Evolutionary conservation across 345 rosid species (phyloP).

Genomic region (Salix brachista): DNA sequence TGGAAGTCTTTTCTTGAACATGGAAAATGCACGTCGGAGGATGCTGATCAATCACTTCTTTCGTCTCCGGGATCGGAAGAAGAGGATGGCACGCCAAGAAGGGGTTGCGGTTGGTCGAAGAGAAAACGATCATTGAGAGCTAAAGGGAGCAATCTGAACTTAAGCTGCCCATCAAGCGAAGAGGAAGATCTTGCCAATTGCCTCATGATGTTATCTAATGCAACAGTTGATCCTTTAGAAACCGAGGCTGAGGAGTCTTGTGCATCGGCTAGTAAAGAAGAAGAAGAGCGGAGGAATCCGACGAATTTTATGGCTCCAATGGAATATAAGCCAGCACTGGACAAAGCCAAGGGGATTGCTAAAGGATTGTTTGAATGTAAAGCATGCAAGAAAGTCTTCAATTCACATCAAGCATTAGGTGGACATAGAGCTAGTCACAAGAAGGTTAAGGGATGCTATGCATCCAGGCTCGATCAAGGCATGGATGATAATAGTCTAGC

Average conservation of each 20-base stretch:
- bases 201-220: conserved; percentile 82
- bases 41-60: conserved; percentile 39
- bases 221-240: conserved; percentile 44
- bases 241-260: conserved; percentile 67
- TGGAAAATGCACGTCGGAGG: conserved; percentile 57
- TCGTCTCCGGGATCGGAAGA: conserved; percentile 44
- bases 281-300: conserved; percentile 44
- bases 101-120: conserved; percentile 52
- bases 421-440: conserved; percentile 99
- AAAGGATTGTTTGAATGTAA: conserved; percentile 83
- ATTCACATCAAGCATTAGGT: conserved; percentile 97
- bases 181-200: conserved; percentile 96
- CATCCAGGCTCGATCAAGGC: conserved; percentile 50
- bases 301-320: conserved; percentile 37
- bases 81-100: conserved; percentile 29
- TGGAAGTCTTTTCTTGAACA: conserved; percentile 85
- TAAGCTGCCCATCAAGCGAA: conserved; percentile 55
- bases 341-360: conserved; percentile 42
- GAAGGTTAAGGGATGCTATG: conserved; percentile 97
- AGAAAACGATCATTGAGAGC: conserved; percentile 62
- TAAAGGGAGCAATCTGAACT: conserved; percentile 34
- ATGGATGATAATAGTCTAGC: conserved; percentile 32
- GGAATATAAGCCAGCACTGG: conserved; percentile 23
- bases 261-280: conserved; percentile 63
- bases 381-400: conserved; percentile 95